Evolutionary conservation across 179 eudicot species (phyloP).

Genomic region (Dionaea muscipula): DNA sequence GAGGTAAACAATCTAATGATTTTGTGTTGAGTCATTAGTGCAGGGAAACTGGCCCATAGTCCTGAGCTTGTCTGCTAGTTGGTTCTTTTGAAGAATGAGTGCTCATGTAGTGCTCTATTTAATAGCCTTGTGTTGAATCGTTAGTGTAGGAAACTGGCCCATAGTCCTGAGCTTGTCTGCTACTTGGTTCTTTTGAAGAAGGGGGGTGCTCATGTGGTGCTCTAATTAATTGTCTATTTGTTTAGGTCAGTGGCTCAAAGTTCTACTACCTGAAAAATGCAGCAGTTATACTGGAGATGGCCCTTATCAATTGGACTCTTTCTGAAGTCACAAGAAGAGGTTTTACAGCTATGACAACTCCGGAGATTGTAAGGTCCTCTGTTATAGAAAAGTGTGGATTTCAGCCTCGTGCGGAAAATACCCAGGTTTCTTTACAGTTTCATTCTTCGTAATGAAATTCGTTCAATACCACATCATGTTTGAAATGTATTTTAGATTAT

Average conservation of each 20-base stretch:
- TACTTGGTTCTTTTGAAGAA: not conserved
- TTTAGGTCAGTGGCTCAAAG: constrained; percentile 85
- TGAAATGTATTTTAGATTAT: too few species aligned
- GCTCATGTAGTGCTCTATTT: not conserved
- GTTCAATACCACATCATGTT: not conserved
- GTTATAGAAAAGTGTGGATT: constrained; percentile 92
- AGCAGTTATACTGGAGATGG: constrained; percentile 90
- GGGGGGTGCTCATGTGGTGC: not conserved
- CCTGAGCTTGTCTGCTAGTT: not conserved
- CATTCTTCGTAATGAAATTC: not conserved
- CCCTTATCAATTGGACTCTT: constrained; percentile 77
- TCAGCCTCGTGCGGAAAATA: constrained; percentile 89
- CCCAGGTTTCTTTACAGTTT: constrained; percentile 41
- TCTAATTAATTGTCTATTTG: constrained; percentile 5
- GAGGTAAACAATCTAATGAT: constrained; percentile 36
- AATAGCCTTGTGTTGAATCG: not conserved
- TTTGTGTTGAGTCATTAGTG: not conserved
- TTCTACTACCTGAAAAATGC: constrained; percentile 91
- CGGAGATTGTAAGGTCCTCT: constrained; percentile 78
- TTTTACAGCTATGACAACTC: constrained; percentile 72
- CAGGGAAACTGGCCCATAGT: not conserved
- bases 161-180: not conserved
- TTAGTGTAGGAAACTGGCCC: not conserved
- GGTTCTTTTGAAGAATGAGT: not conserved
- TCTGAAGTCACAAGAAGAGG: constrained; percentile 71